Conservation (phyloP, 805 yeast genomes). For the Candida germanica region DNA sequence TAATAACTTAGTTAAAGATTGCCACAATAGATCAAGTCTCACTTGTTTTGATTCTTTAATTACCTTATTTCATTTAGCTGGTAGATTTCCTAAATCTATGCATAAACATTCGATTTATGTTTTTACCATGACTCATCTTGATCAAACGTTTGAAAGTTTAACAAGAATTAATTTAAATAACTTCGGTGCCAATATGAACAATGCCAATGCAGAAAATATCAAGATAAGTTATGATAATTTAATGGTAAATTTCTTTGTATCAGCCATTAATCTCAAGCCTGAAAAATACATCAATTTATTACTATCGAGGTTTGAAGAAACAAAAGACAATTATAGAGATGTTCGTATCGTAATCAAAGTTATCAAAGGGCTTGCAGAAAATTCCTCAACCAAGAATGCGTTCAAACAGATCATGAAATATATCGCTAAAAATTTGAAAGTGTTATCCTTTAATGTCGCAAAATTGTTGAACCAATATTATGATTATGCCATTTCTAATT, state of each 20-base stretch:
- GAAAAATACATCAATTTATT: conserved; percentile 25
- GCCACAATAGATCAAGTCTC: conserved; percentile 22
- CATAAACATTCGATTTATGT: conserved; percentile 24
- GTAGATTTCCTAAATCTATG: conserved; percentile 22
- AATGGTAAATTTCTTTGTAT: conserved; percentile 27
- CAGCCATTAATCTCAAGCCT: conserved; percentile 36
- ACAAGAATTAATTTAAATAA: conserved; percentile 13
- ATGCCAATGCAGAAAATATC: conserved; percentile 4
- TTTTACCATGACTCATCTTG: conserved; percentile 30
- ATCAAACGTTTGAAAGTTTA: conserved; percentile 27
- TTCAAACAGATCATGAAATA: conserved; percentile 24
- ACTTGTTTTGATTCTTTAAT: conserved; percentile 36
- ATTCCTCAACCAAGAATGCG: conserved; percentile 16
- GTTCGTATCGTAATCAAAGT: conserved; percentile 26
- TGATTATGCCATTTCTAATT: conserved; percentile 4
- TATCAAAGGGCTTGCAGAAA: conserved; percentile 28
- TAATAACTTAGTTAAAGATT: conserved; percentile 25
- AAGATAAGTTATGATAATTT: conserved; percentile 20
- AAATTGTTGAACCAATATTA: conserved; percentile 23
- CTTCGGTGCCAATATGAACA: conserved; percentile 4
- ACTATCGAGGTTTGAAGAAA: conserved; percentile 19
- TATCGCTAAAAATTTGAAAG: conserved; percentile 22
- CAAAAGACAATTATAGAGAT: conserved; percentile 22
- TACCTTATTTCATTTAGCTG: conserved; percentile 34
- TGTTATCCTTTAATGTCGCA: conserved; percentile 24